Evolutionary conservation across 768 basidiomycete species (phyloP).

Genomic region (Leccinellum albellum): DNA sequence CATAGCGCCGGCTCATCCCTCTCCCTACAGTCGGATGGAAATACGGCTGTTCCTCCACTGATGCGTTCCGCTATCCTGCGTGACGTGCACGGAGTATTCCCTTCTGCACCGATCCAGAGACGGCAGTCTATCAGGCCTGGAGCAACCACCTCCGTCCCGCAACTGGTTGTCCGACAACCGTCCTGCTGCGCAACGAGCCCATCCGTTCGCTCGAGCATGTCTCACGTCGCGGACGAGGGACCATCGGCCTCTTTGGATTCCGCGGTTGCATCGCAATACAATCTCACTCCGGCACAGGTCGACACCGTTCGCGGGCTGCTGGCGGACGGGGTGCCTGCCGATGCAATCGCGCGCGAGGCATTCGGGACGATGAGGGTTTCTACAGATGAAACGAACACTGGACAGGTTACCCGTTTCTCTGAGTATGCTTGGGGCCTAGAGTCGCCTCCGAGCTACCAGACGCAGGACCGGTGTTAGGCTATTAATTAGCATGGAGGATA

Average conservation of each 20-base stretch:
- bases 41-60: neutral
- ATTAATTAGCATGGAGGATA: too few relatives aligned
- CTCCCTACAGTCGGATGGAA: neutral
- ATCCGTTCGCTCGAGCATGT: neutral
- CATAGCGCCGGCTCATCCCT: neutral
- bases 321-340: conserved; percentile 8
- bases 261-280: neutral
- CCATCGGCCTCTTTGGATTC: neutral
- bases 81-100: conserved; percentile 1
- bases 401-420: too few relatives aligned
- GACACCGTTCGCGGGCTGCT: conserved; percentile 11
- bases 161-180: conserved; percentile 1
- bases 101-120: neutral
- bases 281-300: conserved; percentile 13
- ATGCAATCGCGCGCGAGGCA: conserved; percentile 13
- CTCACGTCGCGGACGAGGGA: neutral
- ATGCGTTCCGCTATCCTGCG: conserved; percentile 13
- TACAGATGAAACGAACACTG: neutral
- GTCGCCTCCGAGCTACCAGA: too few relatives aligned
- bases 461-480: too few relatives aligned
- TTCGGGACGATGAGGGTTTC: neutral
- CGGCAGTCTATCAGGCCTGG: conserved; percentile 1
- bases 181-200: neutral
- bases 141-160: neutral
- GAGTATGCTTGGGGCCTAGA: too few relatives aligned